A percentile compares a stretch with the other conserved stretches of the same genome.
phyloP scores from a whole-genome alignment of 352 stramenopile species.

The Pythium pectinolyticum region DNA sequence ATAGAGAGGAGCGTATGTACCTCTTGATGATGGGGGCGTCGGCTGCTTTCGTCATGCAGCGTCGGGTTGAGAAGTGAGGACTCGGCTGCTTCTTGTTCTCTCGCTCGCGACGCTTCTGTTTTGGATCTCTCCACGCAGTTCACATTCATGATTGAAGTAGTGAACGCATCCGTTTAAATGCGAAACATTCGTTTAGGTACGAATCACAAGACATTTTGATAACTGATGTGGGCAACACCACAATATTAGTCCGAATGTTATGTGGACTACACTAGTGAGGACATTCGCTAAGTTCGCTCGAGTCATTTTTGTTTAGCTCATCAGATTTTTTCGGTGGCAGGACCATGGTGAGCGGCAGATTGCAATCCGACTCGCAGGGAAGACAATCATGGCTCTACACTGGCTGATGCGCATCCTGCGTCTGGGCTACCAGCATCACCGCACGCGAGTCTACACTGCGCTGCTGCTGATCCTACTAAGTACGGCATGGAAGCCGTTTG shows the following conservation, averaged over 20 bases:
- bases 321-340: not conserved
- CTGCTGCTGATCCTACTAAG: slow-evolving; percentile 11
- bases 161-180: slow-evolving; percentile 1
- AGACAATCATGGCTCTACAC: not conserved
- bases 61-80: slow-evolving; percentile 1
- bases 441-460: slow-evolving; percentile 2
- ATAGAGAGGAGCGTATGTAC: slow-evolving; percentile 13
- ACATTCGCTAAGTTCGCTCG: slow-evolving; percentile 9
- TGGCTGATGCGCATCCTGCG: not conserved
- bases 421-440: slow-evolving; percentile 7
- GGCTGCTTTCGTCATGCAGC: slow-evolving; percentile 30
- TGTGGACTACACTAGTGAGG: not conserved
- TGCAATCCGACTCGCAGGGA: not conserved
- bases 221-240: slow-evolving; percentile 10
- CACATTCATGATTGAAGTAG: slow-evolving; percentile 28
- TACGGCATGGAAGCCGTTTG: slow-evolving; percentile 13
- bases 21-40: slow-evolving; percentile 26
- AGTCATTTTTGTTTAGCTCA: slow-evolving; percentile 15
- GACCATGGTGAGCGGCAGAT: slow-evolving; percentile 2
- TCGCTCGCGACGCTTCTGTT: slow-evolving; percentile 3
- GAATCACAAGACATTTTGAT: slow-evolving; percentile 1
- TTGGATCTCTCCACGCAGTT: slow-evolving; percentile 14
- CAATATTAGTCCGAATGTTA: not conserved
- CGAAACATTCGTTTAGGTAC: slow-evolving; percentile 7
- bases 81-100: too few relatives aligned